Evolutionary conservation across 306 rosid species (phyloP).

Genomic region (Pyrus pyrifolia): DNA sequence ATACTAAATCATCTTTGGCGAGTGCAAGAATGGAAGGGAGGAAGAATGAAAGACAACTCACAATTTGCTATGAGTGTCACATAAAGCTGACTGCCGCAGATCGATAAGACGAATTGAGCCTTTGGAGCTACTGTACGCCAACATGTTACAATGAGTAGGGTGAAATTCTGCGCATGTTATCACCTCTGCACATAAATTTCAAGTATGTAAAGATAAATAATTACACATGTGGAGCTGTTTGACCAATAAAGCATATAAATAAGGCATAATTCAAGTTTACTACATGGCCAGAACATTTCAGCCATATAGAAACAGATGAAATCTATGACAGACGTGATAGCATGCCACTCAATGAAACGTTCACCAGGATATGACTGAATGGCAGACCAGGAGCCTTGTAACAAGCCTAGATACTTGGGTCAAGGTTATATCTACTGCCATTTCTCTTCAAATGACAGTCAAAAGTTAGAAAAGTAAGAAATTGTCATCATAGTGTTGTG

Average conservation of each 20-base stretch:
- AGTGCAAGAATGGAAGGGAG: not conserved
- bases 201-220: not conserved
- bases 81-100: conserved; percentile 94
- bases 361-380: not conserved
- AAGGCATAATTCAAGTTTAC: not conserved
- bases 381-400: not conserved
- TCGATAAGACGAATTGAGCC: conserved; percentile 96
- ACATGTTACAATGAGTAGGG: conserved; percentile 81
- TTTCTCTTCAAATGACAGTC: not conserved
- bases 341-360: not conserved
- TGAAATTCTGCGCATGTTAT: conserved; percentile 98
- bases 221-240: not conserved
- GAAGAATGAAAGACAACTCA: conserved; percentile 28
- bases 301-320: not conserved
- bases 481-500: not conserved
- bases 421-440: not conserved
- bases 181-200: conserved; percentile 68
- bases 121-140: conserved; percentile 98
- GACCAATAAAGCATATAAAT: not conserved
- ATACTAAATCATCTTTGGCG: not conserved
- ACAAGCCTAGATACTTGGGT: not conserved
- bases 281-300: not conserved
- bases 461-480: not conserved
- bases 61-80: conserved; percentile 93
- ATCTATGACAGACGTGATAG: not conserved